Evolutionary conservation across 2,329 filamentous ascomycete genomes (phyloP), one percentile per base, ranked within the genome.

Genomic region (Fonsecaea nubica): DNA sequence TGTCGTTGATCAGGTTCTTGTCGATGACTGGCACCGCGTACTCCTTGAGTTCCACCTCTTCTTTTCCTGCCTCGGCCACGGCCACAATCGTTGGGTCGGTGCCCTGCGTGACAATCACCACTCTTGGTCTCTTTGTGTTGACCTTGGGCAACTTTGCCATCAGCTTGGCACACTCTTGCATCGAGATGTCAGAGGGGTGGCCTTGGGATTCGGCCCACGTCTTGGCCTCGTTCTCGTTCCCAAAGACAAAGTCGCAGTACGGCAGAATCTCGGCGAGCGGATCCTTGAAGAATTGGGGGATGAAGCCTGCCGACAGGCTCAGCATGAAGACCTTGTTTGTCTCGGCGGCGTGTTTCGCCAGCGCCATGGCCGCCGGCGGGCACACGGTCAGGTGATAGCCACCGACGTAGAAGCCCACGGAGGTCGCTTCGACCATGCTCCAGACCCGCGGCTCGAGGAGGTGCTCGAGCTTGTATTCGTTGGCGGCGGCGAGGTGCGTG

Each of bases 311-410:
- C 59, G 92, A 95, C 68, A 99, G 88, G 73, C 93, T 96, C 74
- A 99, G 89, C 74, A 93, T 88, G 80, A 98, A 96, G 69, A 85
- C 77, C 85, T 99, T 99, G 86, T 98, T 90, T 80, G 92, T 89
- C 71, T 86, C 83, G 45, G 92, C 93, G 65, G 95, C 94, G 82
- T 98, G 91, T 69, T 96, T 90, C 73, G 90, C 94, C 57, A 99
- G 86, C 72, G 93, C 92, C 85, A 93, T 84, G 77, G 97, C 93
- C 72, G 95, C 94, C 25, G 91, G 89, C 53, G 94, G 92, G 81
- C 90, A 97, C 76, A 99, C 95, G 50, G 95, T 99, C 84, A 99
- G 87, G 85, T 99, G 95, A 85, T 93, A 99, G 54, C 95, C 95
- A 76, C 95, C 95, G 69, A 99, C 89, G 77, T 97, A 99, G 86